Base-by-base conservation (phyloP, 768 basidiomycete genomes). In the Suillus weaverae region DNA sequence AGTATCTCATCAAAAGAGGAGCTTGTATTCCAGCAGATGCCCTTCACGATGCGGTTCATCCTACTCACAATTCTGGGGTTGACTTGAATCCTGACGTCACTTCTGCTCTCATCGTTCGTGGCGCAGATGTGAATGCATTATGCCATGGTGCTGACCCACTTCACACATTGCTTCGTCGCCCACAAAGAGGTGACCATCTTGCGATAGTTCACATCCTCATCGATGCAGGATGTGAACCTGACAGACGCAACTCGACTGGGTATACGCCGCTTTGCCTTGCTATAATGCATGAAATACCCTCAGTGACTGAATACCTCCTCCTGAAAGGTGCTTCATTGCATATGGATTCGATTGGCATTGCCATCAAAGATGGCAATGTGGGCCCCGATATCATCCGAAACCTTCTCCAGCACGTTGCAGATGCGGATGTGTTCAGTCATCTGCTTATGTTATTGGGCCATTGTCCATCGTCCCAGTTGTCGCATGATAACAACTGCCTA, bases 1-100 rank as follows among this genome's bases (percentile, higher is more conserved):
- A 39, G n/a, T 62, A 62, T 57, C 26, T 62, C 9, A 50, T 62
- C 62, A 0, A 32, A 36, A 53, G 33, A 61, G 62, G 56, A 5
- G 62, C 62, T 10, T 9, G 36, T 13, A 4, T 60, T 9, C 57
- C 57, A 5, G 30, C 0, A 22, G 60, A 61, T 22, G n/a, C 48
- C 20, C n/a, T 61, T 13, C 43, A 61, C 11, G 4, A 1, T 50
- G 60, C 60, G 2, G 30, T 61, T 20, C 20, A 61, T 1, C 33
- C 43, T 33, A 14, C 44, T 1, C 14, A 51, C 1, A 0, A 51
- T 30, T 30, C 16, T 10, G 51, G 1, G 1, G 32, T 33, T 14
- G 11, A 32, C 32, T 36, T 51, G 32, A n/a, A 33, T 22, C 43
- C 26, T 7, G 33, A n/a, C 30, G 33, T 35, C 22, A 50, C 26